Evolutionary conservation across 2,329 filamentous ascomycete species (phyloP), one percentile per base, ranked within the genome.

Genomic region (Colletotrichum camelliae): DNA sequence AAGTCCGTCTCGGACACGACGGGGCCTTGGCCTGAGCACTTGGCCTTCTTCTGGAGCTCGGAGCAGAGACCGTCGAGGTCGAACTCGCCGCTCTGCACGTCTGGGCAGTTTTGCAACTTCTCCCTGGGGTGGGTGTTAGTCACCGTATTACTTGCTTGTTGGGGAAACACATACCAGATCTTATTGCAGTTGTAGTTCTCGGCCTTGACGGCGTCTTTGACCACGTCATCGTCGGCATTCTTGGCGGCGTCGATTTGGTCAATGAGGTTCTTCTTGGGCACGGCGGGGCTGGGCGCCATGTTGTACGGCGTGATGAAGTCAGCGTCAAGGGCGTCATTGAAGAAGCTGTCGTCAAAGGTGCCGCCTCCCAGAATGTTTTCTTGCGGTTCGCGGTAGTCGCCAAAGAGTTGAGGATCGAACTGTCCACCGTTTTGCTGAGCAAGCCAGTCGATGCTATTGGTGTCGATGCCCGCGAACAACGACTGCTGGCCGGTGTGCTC

Each of bases 1-100:
- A 98, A 98, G 81, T 98, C 96, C 70, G 92, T 92, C 86, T 98
- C 93, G 77, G 96, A 94, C 29, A 99, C 94, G 21, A 98, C 95
- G 15, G 97, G 95, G 18, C 97, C 96, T 21, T 90, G 94, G 79
- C 98, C 95, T 1, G 96, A 98, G 84, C 97, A 99, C 82, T 96
- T 97, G 74, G 97, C 97, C 87, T 99, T 99, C 83, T 96, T 95
- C 78, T 96, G 95, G 16, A 99, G 91, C 83, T 99, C 96, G 6
- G 94, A 94, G 86, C 97, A 99, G 29, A 99, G 90, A 39, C 94
- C 93, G 82, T 99, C 97, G 65, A 99, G 94, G 79, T 99, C 97
- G 78, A 98, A 95, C 80, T 97, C 96, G 80, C 96, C 96, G 74
- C 92, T 94, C 82, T 96, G 94, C 80, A 98, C 97, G 83, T 94